phyloP scores from a whole-genome alignment of 164 flowering plant species.

The Hamamelis virginiana region DNA sequence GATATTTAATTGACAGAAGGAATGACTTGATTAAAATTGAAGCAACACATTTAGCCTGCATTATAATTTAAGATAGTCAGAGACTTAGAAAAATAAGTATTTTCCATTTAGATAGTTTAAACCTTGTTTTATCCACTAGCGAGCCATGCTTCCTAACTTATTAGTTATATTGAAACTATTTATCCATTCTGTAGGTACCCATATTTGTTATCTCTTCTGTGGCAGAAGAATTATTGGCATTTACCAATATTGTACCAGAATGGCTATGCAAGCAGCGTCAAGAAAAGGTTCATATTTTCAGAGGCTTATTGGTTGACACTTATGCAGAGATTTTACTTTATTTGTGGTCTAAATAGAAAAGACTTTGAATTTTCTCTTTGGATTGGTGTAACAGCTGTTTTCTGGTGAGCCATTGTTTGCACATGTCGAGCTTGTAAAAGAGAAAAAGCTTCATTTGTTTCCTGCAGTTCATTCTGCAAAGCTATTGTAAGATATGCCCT shows the following conservation, averaged over 20 bases:
- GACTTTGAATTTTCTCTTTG: constrained; percentile 1
- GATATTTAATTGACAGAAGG: too few relatives aligned
- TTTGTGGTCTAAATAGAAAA: not conserved
- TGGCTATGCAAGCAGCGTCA: constrained; percentile 82
- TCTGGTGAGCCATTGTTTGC: constrained; percentile 73
- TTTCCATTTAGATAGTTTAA: not conserved
- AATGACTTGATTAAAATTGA: too few relatives aligned
- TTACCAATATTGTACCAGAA: constrained; percentile 73
- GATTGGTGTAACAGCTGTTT: constrained; percentile 53
- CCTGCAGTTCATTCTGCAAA: constrained; percentile 61
- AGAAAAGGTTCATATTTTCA: constrained; percentile 49
- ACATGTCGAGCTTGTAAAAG: constrained; percentile 59
- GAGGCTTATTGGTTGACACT: not conserved
- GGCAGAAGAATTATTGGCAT: constrained; percentile 78
- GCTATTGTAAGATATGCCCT: constrained; percentile 53
- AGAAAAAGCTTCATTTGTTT: constrained; percentile 61
- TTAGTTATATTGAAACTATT: not conserved
- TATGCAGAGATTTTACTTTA: not conserved
- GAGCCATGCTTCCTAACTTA: too few relatives aligned
- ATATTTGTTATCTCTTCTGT: constrained; percentile 69
- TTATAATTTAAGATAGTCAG: too few relatives aligned
- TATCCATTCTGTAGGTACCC: constrained; percentile 58
- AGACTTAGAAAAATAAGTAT: not conserved
- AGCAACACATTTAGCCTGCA: too few relatives aligned
- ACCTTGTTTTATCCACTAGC: not conserved